Evolutionary conservation across 345 rosid genomes (phyloP).

Genomic region (Heritiera fomes): DNA sequence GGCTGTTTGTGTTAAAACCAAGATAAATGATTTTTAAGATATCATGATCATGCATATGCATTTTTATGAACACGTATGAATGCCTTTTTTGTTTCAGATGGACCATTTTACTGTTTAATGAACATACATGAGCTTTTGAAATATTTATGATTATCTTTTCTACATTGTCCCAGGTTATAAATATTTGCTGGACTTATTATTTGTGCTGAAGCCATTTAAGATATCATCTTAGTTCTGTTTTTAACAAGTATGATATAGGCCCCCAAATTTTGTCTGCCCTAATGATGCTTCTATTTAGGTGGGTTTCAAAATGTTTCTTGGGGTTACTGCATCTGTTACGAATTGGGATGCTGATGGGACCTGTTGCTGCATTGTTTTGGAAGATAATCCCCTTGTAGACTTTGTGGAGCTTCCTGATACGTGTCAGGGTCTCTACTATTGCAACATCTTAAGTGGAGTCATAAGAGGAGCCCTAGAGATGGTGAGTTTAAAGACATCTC

Average conservation of each 20-base stretch:
- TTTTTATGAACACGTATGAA: no score
- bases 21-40: no score
- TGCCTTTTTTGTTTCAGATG: neutral
- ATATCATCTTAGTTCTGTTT: neutral
- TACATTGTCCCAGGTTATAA: neutral
- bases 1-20: no score
- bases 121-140: neutral
- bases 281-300: conserved; percentile 46
- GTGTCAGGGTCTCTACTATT: conserved; percentile 86
- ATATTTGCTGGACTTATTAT: neutral
- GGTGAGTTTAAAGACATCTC: conserved; percentile 42
- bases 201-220: neutral
- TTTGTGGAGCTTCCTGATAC: conserved; percentile 94
- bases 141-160: neutral
- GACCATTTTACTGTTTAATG: neutral
- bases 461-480: conserved; percentile 90
- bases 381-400: conserved; percentile 90
- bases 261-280: neutral
- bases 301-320: conserved; percentile 94
- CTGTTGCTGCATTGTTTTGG: conserved; percentile 75
- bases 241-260: neutral
- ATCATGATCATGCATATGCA: neutral
- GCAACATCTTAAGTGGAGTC: conserved; percentile 88
- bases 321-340: conserved; percentile 76
- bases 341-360: conserved; percentile 91